These are phyloP conservation scores for Niebla homalea DNA, from an alignment of 495 filamentous ascomycete species.

Conservation along the genomic window DNA sequence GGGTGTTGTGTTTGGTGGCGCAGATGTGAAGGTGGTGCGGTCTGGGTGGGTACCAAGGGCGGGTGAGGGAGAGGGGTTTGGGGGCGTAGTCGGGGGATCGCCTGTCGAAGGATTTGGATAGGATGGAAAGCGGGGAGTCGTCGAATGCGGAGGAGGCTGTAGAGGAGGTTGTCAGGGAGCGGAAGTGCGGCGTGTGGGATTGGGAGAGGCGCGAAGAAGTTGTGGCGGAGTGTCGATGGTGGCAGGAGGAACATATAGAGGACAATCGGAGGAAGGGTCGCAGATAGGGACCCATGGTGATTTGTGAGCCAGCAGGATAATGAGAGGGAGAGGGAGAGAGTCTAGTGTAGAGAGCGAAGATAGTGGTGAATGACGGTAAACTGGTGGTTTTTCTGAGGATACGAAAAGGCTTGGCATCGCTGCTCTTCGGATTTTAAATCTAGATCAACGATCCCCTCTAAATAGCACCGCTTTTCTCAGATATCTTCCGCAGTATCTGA, in stretches of 20 bases:
- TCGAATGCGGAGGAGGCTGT: not conserved
- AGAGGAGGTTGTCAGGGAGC: not conserved
- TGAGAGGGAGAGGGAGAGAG: too few relatives aligned
- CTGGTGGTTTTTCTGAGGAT: too few relatives aligned
- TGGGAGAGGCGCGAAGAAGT: not conserved
- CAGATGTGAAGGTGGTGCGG: conserved; percentile 82
- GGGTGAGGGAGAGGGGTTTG: conserved; percentile 21
- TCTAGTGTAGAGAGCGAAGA: too few relatives aligned
- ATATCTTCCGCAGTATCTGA: too few relatives aligned
- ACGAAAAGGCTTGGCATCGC: too few relatives aligned
- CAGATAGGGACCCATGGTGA: not conserved
- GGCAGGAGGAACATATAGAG: not conserved
- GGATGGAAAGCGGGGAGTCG: not conserved
- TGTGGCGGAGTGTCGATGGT: not conserved
- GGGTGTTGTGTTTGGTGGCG: conserved; percentile 78
- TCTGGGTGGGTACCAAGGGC: conserved; percentile 23
- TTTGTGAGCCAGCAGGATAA: too few relatives aligned
- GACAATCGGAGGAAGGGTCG: conserved; percentile 1
- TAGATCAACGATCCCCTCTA: too few relatives aligned
- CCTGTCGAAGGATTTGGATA: not conserved
- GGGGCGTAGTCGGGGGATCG: not conserved
- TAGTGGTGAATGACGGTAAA: too few relatives aligned
- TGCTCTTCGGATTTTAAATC: too few relatives aligned
- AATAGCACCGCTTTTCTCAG: too few relatives aligned
- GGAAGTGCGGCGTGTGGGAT: conserved; percentile 2